Evolutionary conservation across 2,329 filamentous ascomycete genomes (phyloP).

Genomic region (Falciphora oryzae): DNA sequence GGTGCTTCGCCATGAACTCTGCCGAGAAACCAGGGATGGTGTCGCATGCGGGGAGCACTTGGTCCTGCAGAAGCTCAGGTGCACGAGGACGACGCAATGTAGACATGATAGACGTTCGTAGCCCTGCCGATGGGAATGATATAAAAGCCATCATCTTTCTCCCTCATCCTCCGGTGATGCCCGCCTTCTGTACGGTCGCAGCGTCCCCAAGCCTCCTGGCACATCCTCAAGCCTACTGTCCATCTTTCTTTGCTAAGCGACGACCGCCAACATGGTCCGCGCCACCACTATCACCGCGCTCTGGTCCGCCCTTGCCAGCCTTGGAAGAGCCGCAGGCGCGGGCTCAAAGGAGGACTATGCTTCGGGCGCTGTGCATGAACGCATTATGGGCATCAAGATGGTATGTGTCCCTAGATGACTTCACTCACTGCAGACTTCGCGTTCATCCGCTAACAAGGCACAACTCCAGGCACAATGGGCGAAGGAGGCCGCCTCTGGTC

Average conservation of each 20-base stretch:
- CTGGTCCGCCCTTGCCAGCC: conserved; percentile 6
- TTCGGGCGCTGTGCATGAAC: conserved; percentile 4
- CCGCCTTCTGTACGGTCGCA: background rate
- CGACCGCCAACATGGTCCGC: conserved; percentile 6
- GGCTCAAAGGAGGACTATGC: background rate
- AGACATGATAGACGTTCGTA: background rate
- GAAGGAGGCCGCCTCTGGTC: background rate
- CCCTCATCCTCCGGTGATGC: background rate
- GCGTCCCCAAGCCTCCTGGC: background rate
- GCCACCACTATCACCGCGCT: background rate
- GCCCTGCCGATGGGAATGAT: background rate
- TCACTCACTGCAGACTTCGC: too few species aligned
- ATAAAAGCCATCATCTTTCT: background rate
- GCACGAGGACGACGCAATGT: too few species aligned
- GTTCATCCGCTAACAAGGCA: background rate
- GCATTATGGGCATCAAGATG: conserved; percentile 7
- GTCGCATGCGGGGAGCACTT: conserved; percentile 1
- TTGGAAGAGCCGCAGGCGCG: conserved; percentile 1
- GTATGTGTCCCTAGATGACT: too few species aligned
- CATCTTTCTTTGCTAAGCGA: background rate
- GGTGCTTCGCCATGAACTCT: background rate
- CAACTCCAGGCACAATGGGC: conserved; percentile 3
- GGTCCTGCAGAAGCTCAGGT: background rate
- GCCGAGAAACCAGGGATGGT: background rate
- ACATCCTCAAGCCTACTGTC: too few species aligned